These are phyloP conservation scores for Pythium myriotylum DNA, from an alignment of 352 stramenopile species.

Conservation along the genomic window DNA sequence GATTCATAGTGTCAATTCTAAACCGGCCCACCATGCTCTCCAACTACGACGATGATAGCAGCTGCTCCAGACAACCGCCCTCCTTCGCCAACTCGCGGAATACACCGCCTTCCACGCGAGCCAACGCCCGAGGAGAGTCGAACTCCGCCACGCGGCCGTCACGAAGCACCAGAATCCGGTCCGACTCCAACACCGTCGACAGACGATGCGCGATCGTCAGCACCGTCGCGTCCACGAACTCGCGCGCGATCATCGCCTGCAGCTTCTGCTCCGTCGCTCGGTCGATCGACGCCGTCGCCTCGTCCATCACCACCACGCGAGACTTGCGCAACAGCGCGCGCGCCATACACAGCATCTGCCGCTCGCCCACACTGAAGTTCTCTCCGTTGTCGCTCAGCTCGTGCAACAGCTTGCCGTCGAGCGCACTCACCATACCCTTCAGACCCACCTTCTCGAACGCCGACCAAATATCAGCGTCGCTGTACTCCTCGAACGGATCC, in stretches of 20 bases:
- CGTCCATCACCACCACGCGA: slow-evolving; percentile 92
- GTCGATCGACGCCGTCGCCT: slow-evolving; percentile 87
- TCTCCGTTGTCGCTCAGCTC: slow-evolving; percentile 70
- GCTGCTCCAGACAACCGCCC: slow-evolving; percentile 18
- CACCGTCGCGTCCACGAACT: slow-evolving; percentile 88
- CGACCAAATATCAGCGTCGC: slow-evolving; percentile 63
- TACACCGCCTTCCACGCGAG: slow-evolving; percentile 9
- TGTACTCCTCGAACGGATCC: slow-evolving; percentile 84
- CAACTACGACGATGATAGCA: too few species aligned
- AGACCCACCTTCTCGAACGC: slow-evolving; percentile 74
- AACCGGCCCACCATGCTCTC: too few species aligned
- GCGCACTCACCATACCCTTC: slow-evolving; percentile 25
- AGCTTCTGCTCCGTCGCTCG: slow-evolving; percentile 56
- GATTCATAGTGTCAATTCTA: too few species aligned
- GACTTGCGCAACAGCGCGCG: slow-evolving; percentile 85
- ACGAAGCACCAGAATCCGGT: slow-evolving; percentile 89
- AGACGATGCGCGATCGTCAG: slow-evolving; percentile 94
- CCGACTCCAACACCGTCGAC: slow-evolving; percentile 90
- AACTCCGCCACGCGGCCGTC: slow-evolving; percentile 85
- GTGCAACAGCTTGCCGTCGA: slow-evolving; percentile 16
- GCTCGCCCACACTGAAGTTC: slow-evolving; percentile 93
- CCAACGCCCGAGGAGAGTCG: slow-evolving; percentile 56
- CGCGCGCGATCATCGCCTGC: slow-evolving; percentile 71
- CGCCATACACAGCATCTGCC: slow-evolving; percentile 93
- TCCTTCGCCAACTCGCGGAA: slow-evolving; percentile 30